A percentile compares a stretch with the other conserved stretches of the same genome.
Evolutionary conservation across 2,329 filamentous ascomycete genomes (phyloP).

Genomic region (Ascochyta koolunga): DNA sequence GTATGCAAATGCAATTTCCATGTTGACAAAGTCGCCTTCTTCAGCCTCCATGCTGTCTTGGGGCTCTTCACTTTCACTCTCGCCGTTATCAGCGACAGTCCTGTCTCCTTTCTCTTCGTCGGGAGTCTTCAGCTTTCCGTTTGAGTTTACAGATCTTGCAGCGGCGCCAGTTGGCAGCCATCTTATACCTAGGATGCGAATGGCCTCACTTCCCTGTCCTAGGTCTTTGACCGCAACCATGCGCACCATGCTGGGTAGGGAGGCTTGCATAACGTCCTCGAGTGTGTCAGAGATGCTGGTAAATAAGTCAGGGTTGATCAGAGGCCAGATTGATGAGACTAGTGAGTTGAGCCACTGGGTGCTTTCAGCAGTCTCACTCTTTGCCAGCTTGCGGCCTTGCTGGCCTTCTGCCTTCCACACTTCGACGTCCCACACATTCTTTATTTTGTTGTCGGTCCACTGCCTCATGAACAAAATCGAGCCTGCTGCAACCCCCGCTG

Average conservation of each 20-base stretch:
- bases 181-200: slow-evolving; percentile 72
- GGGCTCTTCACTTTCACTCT: slow-evolving; percentile 46
- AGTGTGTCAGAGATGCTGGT: slow-evolving; percentile 71
- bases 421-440: slow-evolving; percentile 70
- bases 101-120: slow-evolving; percentile 58
- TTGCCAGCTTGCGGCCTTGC: slow-evolving; percentile 56
- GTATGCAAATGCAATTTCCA: slow-evolving; percentile 78
- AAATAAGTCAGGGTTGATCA: slow-evolving; percentile 78
- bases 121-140: slow-evolving; percentile 62
- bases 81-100: slow-evolving; percentile 53
- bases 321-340: slow-evolving; percentile 71
- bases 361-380: slow-evolving; percentile 64
- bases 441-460: slow-evolving; percentile 68
- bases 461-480: slow-evolving; percentile 57
- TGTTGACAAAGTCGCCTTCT: slow-evolving; percentile 78
- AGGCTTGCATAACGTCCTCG: slow-evolving; percentile 82
- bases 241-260: slow-evolving; percentile 69
- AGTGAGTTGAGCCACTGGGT: slow-evolving; percentile 75
- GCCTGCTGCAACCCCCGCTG: slow-evolving; percentile 38
- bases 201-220: slow-evolving; percentile 73
- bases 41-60: slow-evolving; percentile 69
- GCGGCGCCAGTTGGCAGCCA: slow-evolving; percentile 77
- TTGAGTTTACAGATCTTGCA: slow-evolving; percentile 62
- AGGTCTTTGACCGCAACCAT: slow-evolving; percentile 80
- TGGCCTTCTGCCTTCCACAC: slow-evolving; percentile 70